Evolutionary conservation across 176 grass and related monocot genomes (phyloP), one percentile per base, ranked within the genome.

Genomic region (Oryza meyeriana): DNA sequence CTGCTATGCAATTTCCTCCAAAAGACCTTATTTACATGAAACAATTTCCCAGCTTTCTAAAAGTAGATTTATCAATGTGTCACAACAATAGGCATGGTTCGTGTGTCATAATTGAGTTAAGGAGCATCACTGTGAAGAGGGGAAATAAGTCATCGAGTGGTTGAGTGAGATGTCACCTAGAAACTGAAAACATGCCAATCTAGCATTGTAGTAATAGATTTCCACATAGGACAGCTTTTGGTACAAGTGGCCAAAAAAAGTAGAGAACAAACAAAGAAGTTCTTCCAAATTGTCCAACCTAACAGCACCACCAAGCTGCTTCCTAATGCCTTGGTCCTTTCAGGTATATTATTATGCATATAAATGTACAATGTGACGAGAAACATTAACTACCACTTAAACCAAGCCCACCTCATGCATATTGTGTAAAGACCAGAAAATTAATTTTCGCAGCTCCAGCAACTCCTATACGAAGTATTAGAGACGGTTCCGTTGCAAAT

Each of bases 281-380:
- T 77, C 14, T 72, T 81, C 67, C 72, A 77, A 76, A 69, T 77
- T n/a, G 71, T 30, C 27, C 33, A 85, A 12, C 39, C 24, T 22
- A 70, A 75, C 70, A 64, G 47, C 87, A 66, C 2, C 38, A 80
- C 2, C n/a, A 50, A 44, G 25, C 4, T 3, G 58, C 71, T 69
- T 71, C 67, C 40, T 72, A n/a, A 12, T 35, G 12, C 16, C 24
- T 39, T 9, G 11, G 57, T 52, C 31, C 76, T 42, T 59, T 26
- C 26, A 64, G 44, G 42, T 48, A 47, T n/a, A 77, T 4, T 59
- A 65, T 32, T 77, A 77, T 66, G 58, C 44, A 89, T 59, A 50
- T 40, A 72, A 82, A 47, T 85, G 79, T 66, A 34, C 83, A 48
- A 73, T 41, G 80, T 66, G 88, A 48, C 29, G 41, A 36, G 24